Base-by-base conservation (phyloP, 495 filamentous ascomycete species). In the Hypomontagnella submonticulosa region DNA sequence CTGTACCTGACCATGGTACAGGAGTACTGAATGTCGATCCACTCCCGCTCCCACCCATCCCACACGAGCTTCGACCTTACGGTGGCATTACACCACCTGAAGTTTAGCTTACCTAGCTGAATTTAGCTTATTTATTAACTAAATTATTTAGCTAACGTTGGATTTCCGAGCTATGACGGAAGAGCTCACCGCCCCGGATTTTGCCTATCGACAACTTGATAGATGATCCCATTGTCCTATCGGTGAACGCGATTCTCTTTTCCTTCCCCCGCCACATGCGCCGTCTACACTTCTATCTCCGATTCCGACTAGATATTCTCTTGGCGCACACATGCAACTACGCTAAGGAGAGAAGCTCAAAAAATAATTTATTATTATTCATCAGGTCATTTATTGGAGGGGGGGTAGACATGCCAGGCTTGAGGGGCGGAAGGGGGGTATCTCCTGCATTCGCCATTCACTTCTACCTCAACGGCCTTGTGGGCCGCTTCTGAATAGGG, bases 271-370 rank as follows among this genome's bases (percentile, higher is more conserved):
- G 10, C 52, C n/a, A 42, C 51, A 27, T 27, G 23, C 23, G 23
- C 58, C 53, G 59, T 63, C 33, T 37, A 20, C 47, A 68, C 37
- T 63, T 69, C 55, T 69, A 69, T 59, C 59, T 69, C 66, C 66
- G 65, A 68, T 48, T 34, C 27, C 13, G 19, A 48, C 40, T 23
- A 12, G 9, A 52, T 7, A 18, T 15, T 52, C 7, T 54, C 65
- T 68, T 68, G 65, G 65, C 54, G 41, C 49, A 54, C 59, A 6
- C 23, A 27, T 27, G 23, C 23, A 27, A 27, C 2, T 27, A 6
- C 23, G 23, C 23, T 27, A 27, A 27, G 23, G 23, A 27, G 6
- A 27, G 23, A 27, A 27, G 23, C 23, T 27, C 23, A 27, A 27
- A 27, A 27, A 27, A 3, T 27, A 6, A 27, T 27, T 27, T 27